Percentiles rank a stretch among this genome's conserved stretches.
Conservation (phyloP, 2,329 filamentous ascomycete genomes). For the Apiospora phragmitis region DNA sequence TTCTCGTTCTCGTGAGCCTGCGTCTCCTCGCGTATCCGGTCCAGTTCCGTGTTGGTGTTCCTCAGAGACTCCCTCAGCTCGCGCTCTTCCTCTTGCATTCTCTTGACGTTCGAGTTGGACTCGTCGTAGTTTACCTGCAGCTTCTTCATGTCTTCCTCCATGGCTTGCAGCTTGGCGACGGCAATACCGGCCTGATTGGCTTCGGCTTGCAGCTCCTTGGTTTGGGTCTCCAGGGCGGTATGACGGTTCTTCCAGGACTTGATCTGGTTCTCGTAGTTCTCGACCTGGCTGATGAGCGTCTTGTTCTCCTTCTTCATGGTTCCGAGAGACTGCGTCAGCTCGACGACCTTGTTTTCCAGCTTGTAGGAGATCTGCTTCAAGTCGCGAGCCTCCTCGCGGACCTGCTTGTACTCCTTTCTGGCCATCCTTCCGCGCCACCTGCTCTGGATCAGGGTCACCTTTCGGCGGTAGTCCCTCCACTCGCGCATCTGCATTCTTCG, state of each 20-base stretch:
- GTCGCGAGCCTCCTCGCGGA: constrained; percentile 94
- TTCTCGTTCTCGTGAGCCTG: constrained; percentile 83
- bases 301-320: constrained; percentile 96
- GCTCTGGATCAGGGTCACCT: constrained; percentile 87
- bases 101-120: constrained; percentile 85
- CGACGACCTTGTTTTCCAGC: constrained; percentile 98
- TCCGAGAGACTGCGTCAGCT: constrained; percentile 91
- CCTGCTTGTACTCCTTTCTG: constrained; percentile 80
- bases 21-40: constrained; percentile 73
- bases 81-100: constrained; percentile 92
- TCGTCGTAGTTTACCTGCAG: constrained; percentile 88
- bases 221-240: constrained; percentile 83
- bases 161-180: constrained; percentile 81
- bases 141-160: constrained; percentile 96
- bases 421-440: constrained; percentile 86
- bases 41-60: constrained; percentile 76
- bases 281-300: constrained; percentile 79
- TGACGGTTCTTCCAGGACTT: constrained; percentile 94
- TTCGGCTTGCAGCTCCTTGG: constrained; percentile 93
- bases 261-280: constrained; percentile 94
- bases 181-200: constrained; percentile 97
- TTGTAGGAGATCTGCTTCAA: constrained; percentile 99
- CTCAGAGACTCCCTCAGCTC: constrained; percentile 81
- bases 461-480: constrained; percentile 88
- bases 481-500: constrained; percentile 73